These are phyloP conservation scores for Lizanozyma gosingica DNA, from an alignment of 1,139 yeast genomes.

Conservation along the genomic window DNA sequence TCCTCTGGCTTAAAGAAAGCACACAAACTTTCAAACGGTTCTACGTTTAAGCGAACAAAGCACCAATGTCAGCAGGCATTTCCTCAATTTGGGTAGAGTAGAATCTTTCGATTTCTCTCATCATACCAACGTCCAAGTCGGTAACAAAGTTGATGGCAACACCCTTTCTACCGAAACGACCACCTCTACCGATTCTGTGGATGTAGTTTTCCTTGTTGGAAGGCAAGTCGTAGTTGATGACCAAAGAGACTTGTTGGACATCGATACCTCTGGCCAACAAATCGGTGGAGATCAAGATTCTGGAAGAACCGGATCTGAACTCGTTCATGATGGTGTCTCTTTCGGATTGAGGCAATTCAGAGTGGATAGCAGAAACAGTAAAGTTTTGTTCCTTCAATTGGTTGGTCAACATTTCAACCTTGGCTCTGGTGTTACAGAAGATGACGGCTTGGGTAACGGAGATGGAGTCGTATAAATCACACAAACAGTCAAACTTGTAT, in stretches of 20 bases:
- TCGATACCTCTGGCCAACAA: conserved; percentile 99
- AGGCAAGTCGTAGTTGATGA: conserved; percentile 96
- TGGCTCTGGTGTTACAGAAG: conserved; percentile 98
- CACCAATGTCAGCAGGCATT: conserved; percentile 92
- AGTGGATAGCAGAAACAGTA: conserved; percentile 96
- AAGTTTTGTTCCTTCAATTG: conserved; percentile 79
- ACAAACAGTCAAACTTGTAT: conserved; percentile 90
- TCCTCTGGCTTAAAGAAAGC: too few species aligned
- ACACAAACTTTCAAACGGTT: too few species aligned
- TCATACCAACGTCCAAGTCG: conserved; percentile 79
- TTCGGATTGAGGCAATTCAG: conserved; percentile 93
- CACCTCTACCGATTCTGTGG: conserved; percentile 99
- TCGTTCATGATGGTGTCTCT: conserved; percentile 98
- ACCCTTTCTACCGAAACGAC: conserved; percentile 99
- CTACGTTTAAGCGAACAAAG: conserved; percentile 58
- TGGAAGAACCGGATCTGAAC: conserved; percentile 96
- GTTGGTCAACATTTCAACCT: conserved; percentile 91
- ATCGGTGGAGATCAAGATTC: conserved; percentile 95
- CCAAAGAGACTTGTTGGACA: conserved; percentile 97
- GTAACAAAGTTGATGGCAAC: conserved; percentile 98
- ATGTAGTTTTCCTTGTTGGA: conserved; percentile 96
- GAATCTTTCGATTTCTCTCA: conserved; percentile 97
- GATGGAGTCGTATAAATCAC: conserved; percentile 94
- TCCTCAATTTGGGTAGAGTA: conserved; percentile 97
- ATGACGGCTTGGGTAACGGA: conserved; percentile 98